These are phyloP conservation scores for Phytophthora agathidicida DNA, from an alignment of 352 stramenopile genomes.

Conservation along the genomic window DNA sequence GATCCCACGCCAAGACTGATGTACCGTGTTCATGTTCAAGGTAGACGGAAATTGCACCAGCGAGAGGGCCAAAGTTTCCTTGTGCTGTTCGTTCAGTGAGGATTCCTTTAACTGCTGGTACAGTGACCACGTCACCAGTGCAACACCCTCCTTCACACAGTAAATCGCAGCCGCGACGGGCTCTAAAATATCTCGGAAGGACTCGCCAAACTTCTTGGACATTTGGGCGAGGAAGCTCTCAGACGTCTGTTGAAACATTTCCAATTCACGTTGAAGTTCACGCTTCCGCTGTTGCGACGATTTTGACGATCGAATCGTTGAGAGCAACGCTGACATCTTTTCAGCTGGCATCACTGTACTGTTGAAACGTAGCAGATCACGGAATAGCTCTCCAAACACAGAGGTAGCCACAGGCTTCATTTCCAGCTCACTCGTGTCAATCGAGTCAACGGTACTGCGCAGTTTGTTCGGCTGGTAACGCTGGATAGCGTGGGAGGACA, in stretches of 20 bases:
- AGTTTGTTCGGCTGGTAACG: conserved; percentile 43
- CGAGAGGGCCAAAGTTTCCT: conserved; percentile 53
- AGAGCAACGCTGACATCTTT: conserved; percentile 63
- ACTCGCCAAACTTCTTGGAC: conserved; percentile 67
- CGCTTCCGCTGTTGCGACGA: conserved; percentile 55
- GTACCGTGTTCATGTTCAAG: conserved; percentile 24
- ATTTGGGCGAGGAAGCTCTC: conserved; percentile 80
- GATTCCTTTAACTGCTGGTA: conserved; percentile 58
- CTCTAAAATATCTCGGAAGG: conserved; percentile 87
- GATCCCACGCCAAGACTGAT: conserved; percentile 83
- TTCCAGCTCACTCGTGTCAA: conserved; percentile 18
- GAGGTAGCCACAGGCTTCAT: conserved; percentile 43
- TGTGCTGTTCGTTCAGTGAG: conserved; percentile 51
- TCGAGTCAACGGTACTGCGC: conserved; percentile 4
- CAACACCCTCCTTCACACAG: conserved; percentile 87
- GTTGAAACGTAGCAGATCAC: conserved; percentile 74
- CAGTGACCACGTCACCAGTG: conserved; percentile 70
- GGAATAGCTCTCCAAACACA: conserved; percentile 80
- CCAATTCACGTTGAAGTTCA: conserved; percentile 80
- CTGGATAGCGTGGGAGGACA: conserved; percentile 53
- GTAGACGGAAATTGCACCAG: conserved; percentile 78
- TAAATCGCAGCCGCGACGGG: conserved; percentile 79
- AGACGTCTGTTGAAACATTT: conserved; percentile 91
- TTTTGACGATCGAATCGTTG: conserved; percentile 33
- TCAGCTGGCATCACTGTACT: conserved; percentile 69